These are phyloP conservation scores for Globisporangium cederbergense DNA, from an alignment of 352 stramenopile genomes.

Conservation along the genomic window DNA sequence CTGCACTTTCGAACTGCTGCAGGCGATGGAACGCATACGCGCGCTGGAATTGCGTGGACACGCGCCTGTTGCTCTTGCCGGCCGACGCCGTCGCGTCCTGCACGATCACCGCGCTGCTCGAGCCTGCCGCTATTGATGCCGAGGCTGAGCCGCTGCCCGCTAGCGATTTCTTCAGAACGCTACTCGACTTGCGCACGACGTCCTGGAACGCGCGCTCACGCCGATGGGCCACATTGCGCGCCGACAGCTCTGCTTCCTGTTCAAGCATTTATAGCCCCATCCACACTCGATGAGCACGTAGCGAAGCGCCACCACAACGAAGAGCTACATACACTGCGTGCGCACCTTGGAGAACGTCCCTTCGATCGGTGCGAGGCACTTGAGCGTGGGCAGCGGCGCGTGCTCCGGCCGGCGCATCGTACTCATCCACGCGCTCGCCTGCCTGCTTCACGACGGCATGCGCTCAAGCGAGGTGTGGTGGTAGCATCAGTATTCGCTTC, in stretches of 20 bases:
- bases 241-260: constrained; percentile 47
- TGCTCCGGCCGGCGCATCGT: background rate
- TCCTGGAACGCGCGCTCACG: constrained; percentile 29
- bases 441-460: background rate
- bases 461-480: background rate
- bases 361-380: constrained; percentile 39
- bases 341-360: constrained; percentile 28
- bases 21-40: constrained; percentile 61
- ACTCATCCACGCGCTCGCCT: background rate
- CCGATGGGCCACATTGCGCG: constrained; percentile 41
- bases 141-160: background rate
- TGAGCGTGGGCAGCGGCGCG: constrained; percentile 21
- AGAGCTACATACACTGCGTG: background rate
- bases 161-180: constrained; percentile 44
- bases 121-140: background rate
- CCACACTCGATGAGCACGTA: too few species aligned
- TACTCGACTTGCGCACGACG: constrained; percentile 29
- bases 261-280: background rate
- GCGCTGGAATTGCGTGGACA: constrained; percentile 43
- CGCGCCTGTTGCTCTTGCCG: constrained; percentile 30
- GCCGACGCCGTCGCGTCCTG: background rate
- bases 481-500: background rate
- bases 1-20: constrained; percentile 36
- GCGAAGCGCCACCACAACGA: background rate
- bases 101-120: constrained; percentile 6